phyloP scores from a whole-genome alignment of 345 rosid genomes.

The Linum lewisii region DNA sequence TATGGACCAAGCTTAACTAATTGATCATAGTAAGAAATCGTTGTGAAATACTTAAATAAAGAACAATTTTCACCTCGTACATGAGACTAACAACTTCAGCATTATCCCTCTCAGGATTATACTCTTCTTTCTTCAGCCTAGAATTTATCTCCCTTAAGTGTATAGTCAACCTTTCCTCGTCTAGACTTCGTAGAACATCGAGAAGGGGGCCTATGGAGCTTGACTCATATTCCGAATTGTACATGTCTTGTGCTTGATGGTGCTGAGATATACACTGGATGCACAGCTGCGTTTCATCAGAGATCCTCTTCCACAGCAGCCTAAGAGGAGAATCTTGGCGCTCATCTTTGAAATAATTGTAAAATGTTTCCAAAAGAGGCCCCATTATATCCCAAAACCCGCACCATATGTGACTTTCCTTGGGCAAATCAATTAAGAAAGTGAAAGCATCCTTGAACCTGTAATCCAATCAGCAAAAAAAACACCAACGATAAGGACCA shows the following conservation, averaged over 20 bases:
- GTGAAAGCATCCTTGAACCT: slow-evolving; percentile 86
- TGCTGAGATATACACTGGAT: slow-evolving; percentile 85
- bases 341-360: slow-evolving; percentile 68
- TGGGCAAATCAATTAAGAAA: slow-evolving; percentile 50
- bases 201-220: slow-evolving; percentile 76
- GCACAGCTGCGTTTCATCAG: slow-evolving; percentile 62
- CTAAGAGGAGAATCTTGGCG: slow-evolving; percentile 68
- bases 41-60: not conserved
- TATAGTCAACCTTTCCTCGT: slow-evolving; percentile 70
- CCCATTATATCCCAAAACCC: slow-evolving; percentile 74
- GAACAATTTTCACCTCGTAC: slow-evolving; percentile 61
- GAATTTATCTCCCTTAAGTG: slow-evolving; percentile 60
- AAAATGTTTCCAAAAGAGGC: slow-evolving; percentile 82
- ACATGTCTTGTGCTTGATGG: slow-evolving; percentile 81
- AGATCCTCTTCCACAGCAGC: slow-evolving; percentile 69
- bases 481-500: not conserved
- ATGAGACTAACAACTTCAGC: slow-evolving; percentile 71
- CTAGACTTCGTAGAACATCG: slow-evolving; percentile 53
- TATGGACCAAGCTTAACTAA: not conserved
- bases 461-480: not conserved
- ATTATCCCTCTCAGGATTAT: slow-evolving; percentile 61
- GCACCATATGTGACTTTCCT: slow-evolving; percentile 82
- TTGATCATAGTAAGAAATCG: not conserved
- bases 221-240: slow-evolving; percentile 55
- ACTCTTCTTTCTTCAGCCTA: slow-evolving; percentile 37